Conservation (phyloP, 805 yeast species). For the Metschnikowia hibisci region DNA sequence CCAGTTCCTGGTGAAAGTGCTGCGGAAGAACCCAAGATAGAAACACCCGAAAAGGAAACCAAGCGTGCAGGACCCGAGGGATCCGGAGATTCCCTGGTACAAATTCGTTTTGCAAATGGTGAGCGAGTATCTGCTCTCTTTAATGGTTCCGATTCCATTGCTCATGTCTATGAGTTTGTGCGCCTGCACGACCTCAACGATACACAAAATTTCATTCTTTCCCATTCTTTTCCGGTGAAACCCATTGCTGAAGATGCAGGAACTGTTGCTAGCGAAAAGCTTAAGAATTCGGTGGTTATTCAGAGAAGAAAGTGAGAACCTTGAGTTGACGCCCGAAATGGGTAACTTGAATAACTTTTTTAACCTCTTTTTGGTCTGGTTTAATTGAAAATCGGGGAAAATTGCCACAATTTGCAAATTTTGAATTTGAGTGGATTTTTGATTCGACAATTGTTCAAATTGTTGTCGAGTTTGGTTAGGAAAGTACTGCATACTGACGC, state of each 20-base stretch:
- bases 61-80: constrained; percentile 15
- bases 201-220: constrained; percentile 53
- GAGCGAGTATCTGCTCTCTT: constrained; percentile 62
- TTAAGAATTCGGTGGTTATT: constrained; percentile 80
- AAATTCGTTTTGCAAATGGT: constrained; percentile 82
- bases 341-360: too few species aligned
- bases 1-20: constrained; percentile 71
- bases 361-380: too few species aligned
- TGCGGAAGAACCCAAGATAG: constrained; percentile 15
- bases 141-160: constrained; percentile 60
- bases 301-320: constrained; percentile 57
- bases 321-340: too few species aligned
- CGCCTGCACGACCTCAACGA: constrained; percentile 42
- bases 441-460: too few species aligned
- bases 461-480: too few species aligned
- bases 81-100: constrained; percentile 70
- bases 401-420: too few species aligned
- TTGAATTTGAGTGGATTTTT: too few species aligned
- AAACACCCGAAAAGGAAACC: constrained; percentile 2
- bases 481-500: too few species aligned
- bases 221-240: constrained; percentile 78
- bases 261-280: constrained; percentile 68
- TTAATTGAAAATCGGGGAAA: too few species aligned
- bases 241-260: constrained; percentile 53
- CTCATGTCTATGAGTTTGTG: constrained; percentile 66